Base-by-base conservation (phyloP, 805 yeast genomes). In the Ogataea methanolica region DNA sequence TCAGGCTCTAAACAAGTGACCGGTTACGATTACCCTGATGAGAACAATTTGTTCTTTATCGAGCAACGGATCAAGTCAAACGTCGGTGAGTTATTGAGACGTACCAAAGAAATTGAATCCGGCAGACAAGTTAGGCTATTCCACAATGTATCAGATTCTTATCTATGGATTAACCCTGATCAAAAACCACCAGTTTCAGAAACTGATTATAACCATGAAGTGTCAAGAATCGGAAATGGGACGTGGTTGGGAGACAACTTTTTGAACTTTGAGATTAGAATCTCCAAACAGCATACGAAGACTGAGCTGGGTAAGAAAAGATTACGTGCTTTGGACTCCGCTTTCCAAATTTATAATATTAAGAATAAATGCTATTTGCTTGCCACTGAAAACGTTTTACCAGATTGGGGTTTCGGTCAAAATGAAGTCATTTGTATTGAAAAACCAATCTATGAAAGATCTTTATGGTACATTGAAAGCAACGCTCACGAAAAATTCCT, bases 401-500 rank as follows among this genome's bases (percentile, higher is more conserved):
- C 97, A n/a, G 54, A 53, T 7, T 87, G 96, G 95, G 97, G 87
- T 1, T 78, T 76, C 56, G 75, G 74, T 49, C 97, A 90, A 63
- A 88, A 85, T 67, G 99, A 94, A 71, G 95, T 92, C 11, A 69
- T 89, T 37, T 94, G 99, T 65, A 76, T 89, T 45, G 83, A 82
- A 44, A 79, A 79, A 26, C 94, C 97, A 14, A 78, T 80, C 16
- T 63, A 73, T 46, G 78, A 79, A 26, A 80, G 84, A 61, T 76
- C 95, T 0, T 65, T 83, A 42, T 91, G 96, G 87, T 79, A 72
- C 58, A 68, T 91, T 53, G 97, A 90, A 61, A 68, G 68, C 49
- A 84, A 85, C 56, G 61, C 63, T 23, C 85, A 83, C 63, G 86
- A 85, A 15, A 57, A 67, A 46, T 63, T 75, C 48, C 43, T 45